Evolutionary conservation across 371 early-diverging fungal species (phyloP).

Genomic region (Circinella minor): DNA sequence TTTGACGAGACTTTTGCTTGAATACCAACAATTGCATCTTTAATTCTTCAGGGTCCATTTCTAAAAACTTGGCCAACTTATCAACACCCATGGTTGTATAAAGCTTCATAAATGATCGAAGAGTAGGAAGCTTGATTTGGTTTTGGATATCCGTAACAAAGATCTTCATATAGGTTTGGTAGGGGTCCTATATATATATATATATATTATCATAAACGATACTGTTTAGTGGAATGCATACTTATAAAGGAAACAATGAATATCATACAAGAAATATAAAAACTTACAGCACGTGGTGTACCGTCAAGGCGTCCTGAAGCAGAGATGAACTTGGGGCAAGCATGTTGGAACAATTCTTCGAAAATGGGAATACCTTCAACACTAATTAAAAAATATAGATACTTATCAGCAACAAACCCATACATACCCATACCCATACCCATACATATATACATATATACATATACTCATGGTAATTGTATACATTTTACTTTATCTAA

Average conservation of each 20-base stretch:
- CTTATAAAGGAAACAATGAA: background rate
- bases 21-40: slow-evolving; percentile 86
- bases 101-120: slow-evolving; percentile 92
- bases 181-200: slow-evolving; percentile 57
- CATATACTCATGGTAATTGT: too few species aligned
- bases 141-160: slow-evolving; percentile 86
- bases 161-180: slow-evolving; percentile 80
- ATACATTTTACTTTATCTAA: too few species aligned
- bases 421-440: too few species aligned
- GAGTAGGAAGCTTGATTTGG: slow-evolving; percentile 84
- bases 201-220: background rate
- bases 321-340: slow-evolving; percentile 95
- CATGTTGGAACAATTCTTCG: slow-evolving; percentile 89
- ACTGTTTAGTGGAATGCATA: background rate
- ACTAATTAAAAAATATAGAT: slow-evolving; percentile 38
- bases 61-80: slow-evolving; percentile 89
- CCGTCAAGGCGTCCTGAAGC: slow-evolving; percentile 77
- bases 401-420: background rate
- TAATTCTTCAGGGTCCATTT: slow-evolving; percentile 79
- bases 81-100: slow-evolving; percentile 91
- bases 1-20: slow-evolving; percentile 93
- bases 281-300: slow-evolving; percentile 32
- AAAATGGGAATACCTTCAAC: slow-evolving; percentile 81
- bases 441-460: too few species aligned
- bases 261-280: too few species aligned